phyloP scores from a whole-genome alignment of 768 basidiomycete species.

The Mycena olivaceomarginata region DNA sequence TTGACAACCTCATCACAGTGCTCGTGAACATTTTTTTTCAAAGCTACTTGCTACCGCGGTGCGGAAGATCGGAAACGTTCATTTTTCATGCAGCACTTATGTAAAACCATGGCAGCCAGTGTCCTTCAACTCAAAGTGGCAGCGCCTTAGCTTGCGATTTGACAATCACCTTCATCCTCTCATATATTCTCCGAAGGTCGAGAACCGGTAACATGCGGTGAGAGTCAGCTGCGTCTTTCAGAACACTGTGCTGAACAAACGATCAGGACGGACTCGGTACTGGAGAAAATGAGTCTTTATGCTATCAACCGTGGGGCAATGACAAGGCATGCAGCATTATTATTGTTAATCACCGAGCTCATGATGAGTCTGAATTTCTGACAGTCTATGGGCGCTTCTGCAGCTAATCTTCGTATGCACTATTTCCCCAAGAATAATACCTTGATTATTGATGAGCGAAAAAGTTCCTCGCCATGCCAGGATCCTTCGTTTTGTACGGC shows the following conservation, averaged over 20 bases:
- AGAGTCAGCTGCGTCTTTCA: neutral
- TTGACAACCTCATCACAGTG: neutral
- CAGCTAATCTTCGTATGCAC: conserved; percentile 5
- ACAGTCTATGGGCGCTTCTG: conserved; percentile 3
- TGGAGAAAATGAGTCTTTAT: conserved; percentile 8
- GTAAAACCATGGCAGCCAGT: conserved; percentile 10
- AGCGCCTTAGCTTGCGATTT: conserved; percentile 7
- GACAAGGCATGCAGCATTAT: neutral
- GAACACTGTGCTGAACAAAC: neutral
- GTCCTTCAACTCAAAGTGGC: conserved; percentile 9
- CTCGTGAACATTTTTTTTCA: conserved; percentile 4
- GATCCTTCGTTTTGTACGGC: neutral
- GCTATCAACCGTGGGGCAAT: conserved; percentile 9
- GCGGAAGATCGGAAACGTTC: neutral
- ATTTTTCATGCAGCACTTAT: neutral
- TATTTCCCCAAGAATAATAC: conserved; percentile 1
- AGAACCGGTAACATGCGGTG: conserved; percentile 4
- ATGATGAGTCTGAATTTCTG: neutral
- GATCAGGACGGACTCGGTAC: conserved; percentile 9
- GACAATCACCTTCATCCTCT: conserved; percentile 4
- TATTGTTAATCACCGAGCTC: neutral
- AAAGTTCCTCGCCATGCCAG: conserved; percentile 7
- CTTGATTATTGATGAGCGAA: neutral
- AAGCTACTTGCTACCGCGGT: conserved; percentile 8
- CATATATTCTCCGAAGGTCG: conserved; percentile 7